Percentiles rank a stretch among this genome's conserved stretches.
Evolutionary conservation across 169 alveolate species (phyloP).

Genomic region (Cytauxzoon felis): DNA sequence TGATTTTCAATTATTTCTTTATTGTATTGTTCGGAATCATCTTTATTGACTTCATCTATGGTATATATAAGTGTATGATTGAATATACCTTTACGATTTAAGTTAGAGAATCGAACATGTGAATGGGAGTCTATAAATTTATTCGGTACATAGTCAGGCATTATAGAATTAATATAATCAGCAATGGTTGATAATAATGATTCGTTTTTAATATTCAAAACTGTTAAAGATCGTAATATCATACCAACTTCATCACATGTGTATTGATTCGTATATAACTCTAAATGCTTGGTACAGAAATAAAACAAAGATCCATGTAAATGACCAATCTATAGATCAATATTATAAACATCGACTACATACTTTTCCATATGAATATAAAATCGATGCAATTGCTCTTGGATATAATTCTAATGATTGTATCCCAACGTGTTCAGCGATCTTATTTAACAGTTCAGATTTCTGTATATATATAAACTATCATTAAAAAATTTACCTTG

Average conservation of each 20-base stretch:
- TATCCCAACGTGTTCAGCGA: conserved; percentile 71
- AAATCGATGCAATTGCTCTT: conserved; percentile 63
- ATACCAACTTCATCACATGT: conserved; percentile 45
- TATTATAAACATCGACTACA: not conserved
- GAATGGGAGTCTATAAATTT: conserved; percentile 9
- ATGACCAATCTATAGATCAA: conserved; percentile 40
- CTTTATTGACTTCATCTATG: not conserved
- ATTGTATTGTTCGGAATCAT: not conserved
- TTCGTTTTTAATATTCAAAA: conserved; percentile 38
- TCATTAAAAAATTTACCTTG: conserved; percentile 13
- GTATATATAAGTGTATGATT: not conserved
- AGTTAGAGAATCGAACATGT: not conserved
- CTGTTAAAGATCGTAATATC: conserved; percentile 27
- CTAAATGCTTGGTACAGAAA: conserved; percentile 58
- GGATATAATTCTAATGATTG: conserved; percentile 65
- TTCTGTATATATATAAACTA: conserved; percentile 55
- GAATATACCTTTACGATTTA: not conserved
- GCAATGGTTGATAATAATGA: conserved; percentile 17
- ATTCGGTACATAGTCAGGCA: conserved; percentile 43
- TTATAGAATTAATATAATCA: conserved; percentile 4
- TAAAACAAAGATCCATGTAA: conserved; percentile 71
- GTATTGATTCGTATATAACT: conserved; percentile 23
- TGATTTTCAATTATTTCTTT: not conserved
- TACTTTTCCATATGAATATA: conserved; percentile 65
- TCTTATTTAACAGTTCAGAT: conserved; percentile 28